Evolutionary conservation across 768 basidiomycete genomes (phyloP).

Genomic region (Auricularia heimuer): DNA sequence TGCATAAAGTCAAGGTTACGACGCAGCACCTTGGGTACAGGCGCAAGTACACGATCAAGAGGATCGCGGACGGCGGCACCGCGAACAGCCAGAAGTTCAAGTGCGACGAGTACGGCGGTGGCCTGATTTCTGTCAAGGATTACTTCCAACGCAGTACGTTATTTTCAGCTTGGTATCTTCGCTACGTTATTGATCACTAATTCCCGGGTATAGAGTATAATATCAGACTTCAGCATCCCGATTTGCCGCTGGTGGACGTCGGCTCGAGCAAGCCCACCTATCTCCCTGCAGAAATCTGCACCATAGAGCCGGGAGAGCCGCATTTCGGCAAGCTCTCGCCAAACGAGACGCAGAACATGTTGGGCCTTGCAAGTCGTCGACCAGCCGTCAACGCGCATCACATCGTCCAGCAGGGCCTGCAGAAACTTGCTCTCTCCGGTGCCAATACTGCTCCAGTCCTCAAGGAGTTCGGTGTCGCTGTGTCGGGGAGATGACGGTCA

Average conservation of each 20-base stretch:
- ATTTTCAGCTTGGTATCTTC: slow-evolving; percentile 4
- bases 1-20: slow-evolving; percentile 52
- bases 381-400: slow-evolving; percentile 48
- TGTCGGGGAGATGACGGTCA: slow-evolving; percentile 49
- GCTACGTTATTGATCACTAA: background rate
- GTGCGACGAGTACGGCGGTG: slow-evolving; percentile 36
- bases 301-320: slow-evolving; percentile 42
- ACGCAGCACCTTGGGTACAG: slow-evolving; percentile 60
- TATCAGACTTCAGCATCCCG: slow-evolving; percentile 34
- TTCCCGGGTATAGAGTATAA: slow-evolving; percentile 40
- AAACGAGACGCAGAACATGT: slow-evolving; percentile 56
- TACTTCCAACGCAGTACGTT: slow-evolving; percentile 55
- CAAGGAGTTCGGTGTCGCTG: slow-evolving; percentile 44
- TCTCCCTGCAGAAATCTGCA: slow-evolving; percentile 65
- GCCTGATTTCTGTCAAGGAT: slow-evolving; percentile 42
- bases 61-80: slow-evolving; percentile 31
- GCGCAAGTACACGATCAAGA: slow-evolving; percentile 54
- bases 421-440: slow-evolving; percentile 35
- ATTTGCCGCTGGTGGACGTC: slow-evolving; percentile 48
- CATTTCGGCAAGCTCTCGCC: slow-evolving; percentile 47
- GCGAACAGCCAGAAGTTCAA: slow-evolving; percentile 45
- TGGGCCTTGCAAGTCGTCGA: slow-evolving; percentile 52
- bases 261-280: slow-evolving; percentile 36
- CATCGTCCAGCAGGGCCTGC: slow-evolving; percentile 52
- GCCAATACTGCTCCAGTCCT: slow-evolving; percentile 23